Conservation (phyloP, 257 asterid species). For the Petrea volubilis region DNA sequence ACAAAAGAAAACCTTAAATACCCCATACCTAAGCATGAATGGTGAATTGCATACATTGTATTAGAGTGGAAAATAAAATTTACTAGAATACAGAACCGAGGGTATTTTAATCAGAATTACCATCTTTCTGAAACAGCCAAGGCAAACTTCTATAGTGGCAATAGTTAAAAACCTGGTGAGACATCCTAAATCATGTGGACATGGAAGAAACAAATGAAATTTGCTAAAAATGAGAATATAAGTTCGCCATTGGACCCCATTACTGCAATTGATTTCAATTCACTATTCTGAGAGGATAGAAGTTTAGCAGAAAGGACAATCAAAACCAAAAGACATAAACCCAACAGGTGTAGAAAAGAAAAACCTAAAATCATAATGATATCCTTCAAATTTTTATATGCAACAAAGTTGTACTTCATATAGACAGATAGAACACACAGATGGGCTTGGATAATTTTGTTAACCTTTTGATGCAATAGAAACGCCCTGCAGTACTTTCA, state of each 20-base stretch:
- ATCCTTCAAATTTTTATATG: background rate
- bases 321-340: background rate
- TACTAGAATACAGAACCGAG: background rate
- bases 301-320: background rate
- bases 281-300: background rate
- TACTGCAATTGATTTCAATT: background rate
- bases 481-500: background rate
- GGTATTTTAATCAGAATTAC: background rate
- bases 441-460: background rate
- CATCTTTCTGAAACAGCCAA: background rate
- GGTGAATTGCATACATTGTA: background rate
- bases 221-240: background rate
- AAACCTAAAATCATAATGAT: background rate
- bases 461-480: background rate
- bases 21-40: background rate
- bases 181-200: slow-evolving; percentile 1
- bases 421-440: background rate
- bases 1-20: background rate
- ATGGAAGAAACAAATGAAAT: background rate
- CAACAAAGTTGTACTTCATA: background rate
- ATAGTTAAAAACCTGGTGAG: background rate
- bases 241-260: background rate
- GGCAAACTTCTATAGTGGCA: background rate
- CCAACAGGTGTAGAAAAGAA: background rate
- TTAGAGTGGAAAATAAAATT: background rate